Evolutionary conservation across 306 rosid species (phyloP).

Genomic region (Quercus rubra): DNA sequence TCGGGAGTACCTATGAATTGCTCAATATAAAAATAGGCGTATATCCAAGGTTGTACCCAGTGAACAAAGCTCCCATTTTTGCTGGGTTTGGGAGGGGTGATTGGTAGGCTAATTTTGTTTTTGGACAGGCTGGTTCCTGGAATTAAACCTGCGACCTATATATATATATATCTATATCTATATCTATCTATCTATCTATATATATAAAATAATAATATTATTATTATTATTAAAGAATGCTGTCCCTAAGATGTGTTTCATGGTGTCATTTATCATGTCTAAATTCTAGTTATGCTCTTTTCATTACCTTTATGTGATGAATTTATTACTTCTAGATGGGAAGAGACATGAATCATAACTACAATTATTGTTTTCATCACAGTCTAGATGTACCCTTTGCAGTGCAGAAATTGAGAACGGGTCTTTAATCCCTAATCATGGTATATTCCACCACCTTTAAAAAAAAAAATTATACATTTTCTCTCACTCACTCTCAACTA

Average conservation of each 20-base stretch:
- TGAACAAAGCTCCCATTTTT: no score
- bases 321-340: constrained; percentile 32
- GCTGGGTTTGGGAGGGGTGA: no score
- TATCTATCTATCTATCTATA: not conserved
- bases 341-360: constrained; percentile 44
- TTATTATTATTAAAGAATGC: not conserved
- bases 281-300: constrained; percentile 26
- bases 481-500: not conserved
- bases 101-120: no score
- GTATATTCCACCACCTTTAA: constrained; percentile 37
- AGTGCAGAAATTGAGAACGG: constrained; percentile 69
- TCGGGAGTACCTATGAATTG: no score
- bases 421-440: constrained; percentile 79
- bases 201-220: no score
- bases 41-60: no score
- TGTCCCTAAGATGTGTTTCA: not conserved
- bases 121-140: no score
- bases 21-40: no score
- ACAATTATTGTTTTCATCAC: constrained; percentile 52
- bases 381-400: constrained; percentile 93
- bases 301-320: constrained; percentile 24
- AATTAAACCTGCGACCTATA: no score
- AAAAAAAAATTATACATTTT: not conserved
- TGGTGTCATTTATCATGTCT: not conserved
- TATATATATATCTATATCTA: not conserved